phyloP scores from a whole-genome alignment of 129 eudicot species.

The Flaveria trinervia region DNA sequence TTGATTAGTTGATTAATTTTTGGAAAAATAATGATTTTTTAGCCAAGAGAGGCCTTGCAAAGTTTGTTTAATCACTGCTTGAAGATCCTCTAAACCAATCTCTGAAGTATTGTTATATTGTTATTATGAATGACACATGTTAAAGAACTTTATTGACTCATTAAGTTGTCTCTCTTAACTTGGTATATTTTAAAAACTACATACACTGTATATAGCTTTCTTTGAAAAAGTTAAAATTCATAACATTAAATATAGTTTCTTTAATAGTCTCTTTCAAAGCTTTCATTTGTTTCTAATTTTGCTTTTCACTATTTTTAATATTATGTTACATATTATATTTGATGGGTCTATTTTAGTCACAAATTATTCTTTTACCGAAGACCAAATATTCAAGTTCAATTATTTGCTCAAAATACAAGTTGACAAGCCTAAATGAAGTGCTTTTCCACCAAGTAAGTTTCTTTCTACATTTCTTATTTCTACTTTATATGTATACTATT shows the following conservation, averaged over 20 bases:
- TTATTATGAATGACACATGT: constrained; percentile 61
- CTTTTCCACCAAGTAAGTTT: too few species aligned
- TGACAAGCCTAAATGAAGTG: too few species aligned
- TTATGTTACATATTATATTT: too few species aligned
- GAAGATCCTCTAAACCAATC: constrained; percentile 68
- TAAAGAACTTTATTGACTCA: constrained; percentile 45
- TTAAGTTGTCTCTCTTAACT: constrained; percentile 2
- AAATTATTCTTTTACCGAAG: too few species aligned
- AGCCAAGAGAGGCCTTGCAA: constrained; percentile 90
- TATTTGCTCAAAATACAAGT: too few species aligned
- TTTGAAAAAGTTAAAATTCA: too few species aligned
- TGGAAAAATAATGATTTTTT: constrained; percentile 3
- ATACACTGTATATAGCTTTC: constrained; percentile 57
- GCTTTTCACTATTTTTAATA: too few species aligned
- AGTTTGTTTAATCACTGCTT: constrained; percentile 58
- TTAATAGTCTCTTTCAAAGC: constrained; percentile 47
- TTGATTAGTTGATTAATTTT: too few species aligned
- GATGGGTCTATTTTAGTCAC: too few species aligned
- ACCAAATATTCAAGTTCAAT: too few species aligned
- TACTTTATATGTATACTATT: too few species aligned
- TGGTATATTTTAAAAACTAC: constrained; percentile 28
- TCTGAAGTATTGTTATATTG: constrained; percentile 75
- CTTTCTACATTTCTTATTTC: too few species aligned
- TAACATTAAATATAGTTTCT: constrained; percentile 36
- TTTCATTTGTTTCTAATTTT: background rate